Percentiles rank a stretch among this genome's conserved stretches.
phyloP scores from a whole-genome alignment of 2,329 filamentous ascomycete genomes.

The Daldinia sp. region DNA sequence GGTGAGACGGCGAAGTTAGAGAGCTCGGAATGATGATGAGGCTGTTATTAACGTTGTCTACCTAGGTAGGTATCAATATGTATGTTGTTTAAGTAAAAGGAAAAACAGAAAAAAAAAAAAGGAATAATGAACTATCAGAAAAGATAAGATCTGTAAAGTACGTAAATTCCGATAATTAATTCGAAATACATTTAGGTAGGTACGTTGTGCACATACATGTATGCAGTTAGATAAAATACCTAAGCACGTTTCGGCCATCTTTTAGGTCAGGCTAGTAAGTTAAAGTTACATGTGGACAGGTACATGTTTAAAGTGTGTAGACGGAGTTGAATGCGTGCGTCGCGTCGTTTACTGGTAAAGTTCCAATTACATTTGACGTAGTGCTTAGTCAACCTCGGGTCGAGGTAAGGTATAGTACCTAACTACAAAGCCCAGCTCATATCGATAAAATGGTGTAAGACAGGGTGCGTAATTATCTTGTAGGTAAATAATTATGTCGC shows the following conservation, averaged over 20 bases:
- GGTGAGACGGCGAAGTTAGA: constrained; percentile 24
- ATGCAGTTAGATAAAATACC: background rate
- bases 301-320: background rate
- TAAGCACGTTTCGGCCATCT: constrained; percentile 9
- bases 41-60: constrained; percentile 19
- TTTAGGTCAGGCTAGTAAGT: constrained; percentile 7
- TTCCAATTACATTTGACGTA: background rate
- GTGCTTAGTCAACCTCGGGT: constrained; percentile 1
- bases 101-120: background rate
- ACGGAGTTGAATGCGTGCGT: background rate
- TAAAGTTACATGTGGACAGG: background rate
- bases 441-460: background rate
- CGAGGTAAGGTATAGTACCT: background rate
- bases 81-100: constrained; percentile 20
- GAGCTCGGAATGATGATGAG: constrained; percentile 8
- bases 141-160: constrained; percentile 8
- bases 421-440: background rate
- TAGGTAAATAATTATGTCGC: background rate
- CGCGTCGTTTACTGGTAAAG: background rate
- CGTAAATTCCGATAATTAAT: background rate
- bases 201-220: background rate
- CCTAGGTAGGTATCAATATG: too few relatives aligned
- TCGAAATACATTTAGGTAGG: background rate
- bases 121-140: background rate
- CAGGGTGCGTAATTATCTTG: background rate